These are phyloP conservation scores for Xylariaceae sp. DNA, from an alignment of 2,329 filamentous ascomycete species.

Conservation along the genomic window DNA sequence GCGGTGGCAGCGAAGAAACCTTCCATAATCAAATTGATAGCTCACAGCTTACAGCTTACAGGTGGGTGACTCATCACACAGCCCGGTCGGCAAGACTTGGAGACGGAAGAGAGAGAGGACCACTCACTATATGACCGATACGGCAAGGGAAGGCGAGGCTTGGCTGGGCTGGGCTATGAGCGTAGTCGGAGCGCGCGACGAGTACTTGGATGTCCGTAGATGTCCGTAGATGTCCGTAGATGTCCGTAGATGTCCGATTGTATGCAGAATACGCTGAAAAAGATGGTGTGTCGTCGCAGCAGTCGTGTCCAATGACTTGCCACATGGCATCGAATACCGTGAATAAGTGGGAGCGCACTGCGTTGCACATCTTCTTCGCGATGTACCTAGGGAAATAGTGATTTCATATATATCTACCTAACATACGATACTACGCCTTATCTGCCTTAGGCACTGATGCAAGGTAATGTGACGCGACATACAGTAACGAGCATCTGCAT, in stretches of 20 bases:
- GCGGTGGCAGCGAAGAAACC: background rate
- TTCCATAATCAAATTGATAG: slow-evolving; percentile 2
- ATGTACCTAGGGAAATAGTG: background rate
- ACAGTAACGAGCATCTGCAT: background rate
- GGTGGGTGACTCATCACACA: background rate
- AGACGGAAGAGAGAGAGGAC: background rate
- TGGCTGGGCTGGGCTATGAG: too few species aligned
- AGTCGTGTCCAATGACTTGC: slow-evolving; percentile 4
- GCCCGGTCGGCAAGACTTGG: too few species aligned
- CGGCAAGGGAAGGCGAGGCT: background rate
- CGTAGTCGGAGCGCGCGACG: too few species aligned
- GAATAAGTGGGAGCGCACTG: background rate
- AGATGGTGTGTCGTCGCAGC: slow-evolving; percentile 1
- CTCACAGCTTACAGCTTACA: slow-evolving; percentile 5
- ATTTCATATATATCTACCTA: background rate
- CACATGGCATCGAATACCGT: background rate
- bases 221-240: slow-evolving; percentile 1
- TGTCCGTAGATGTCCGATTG: slow-evolving; percentile 6
- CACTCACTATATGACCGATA: background rate
- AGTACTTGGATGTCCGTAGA: background rate
- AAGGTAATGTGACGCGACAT: background rate
- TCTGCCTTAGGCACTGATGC: background rate
- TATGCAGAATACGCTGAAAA: slow-evolving; percentile 6
- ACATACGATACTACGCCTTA: background rate
- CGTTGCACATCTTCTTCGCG: background rate